phyloP scores from a whole-genome alignment of 768 basidiomycete species.

The Mycena chlorophos region DNA sequence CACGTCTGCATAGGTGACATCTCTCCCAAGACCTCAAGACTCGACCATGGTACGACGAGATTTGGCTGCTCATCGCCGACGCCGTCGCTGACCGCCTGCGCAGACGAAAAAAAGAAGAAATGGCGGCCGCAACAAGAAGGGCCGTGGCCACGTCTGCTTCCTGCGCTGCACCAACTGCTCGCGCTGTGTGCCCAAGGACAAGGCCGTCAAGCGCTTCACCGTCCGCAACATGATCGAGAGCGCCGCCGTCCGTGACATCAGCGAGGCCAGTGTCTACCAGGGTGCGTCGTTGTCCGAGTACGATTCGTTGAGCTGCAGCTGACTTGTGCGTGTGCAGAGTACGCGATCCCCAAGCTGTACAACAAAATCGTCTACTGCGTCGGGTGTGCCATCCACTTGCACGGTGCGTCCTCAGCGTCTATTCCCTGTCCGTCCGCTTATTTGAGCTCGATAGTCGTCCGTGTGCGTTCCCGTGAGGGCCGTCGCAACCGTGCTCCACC shows the following conservation, averaged over 20 bases:
- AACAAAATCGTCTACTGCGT: slow-evolving; percentile 99
- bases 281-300: slow-evolving; percentile 51
- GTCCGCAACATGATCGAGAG: slow-evolving; percentile 99
- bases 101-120: slow-evolving; percentile 99
- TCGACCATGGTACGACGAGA: not conserved
- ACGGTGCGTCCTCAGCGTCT: slow-evolving; percentile 63
- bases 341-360: slow-evolving; percentile 95
- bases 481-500: slow-evolving; percentile 98
- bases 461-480: slow-evolving; percentile 93
- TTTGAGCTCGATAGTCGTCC: slow-evolving; percentile 69
- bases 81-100: slow-evolving; percentile 48
- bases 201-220: slow-evolving; percentile 99
- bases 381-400: slow-evolving; percentile 98
- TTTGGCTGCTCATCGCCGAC: not conserved
- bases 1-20: too few species aligned
- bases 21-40: too few species aligned
- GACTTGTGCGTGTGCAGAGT: slow-evolving; percentile 58
- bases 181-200: slow-evolving; percentile 96
- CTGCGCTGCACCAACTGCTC: slow-evolving; percentile 99
- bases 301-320: not conserved
- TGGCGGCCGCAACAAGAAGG: slow-evolving; percentile 98
- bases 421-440: slow-evolving; percentile 2
- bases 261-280: slow-evolving; percentile 90
- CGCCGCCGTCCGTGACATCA: slow-evolving; percentile 95
- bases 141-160: slow-evolving; percentile 92